A percentile compares a stretch with the other conserved stretches of the same genome.
Conservation (phyloP, 805 yeast genomes). For the Teunomyces stri region DNA sequence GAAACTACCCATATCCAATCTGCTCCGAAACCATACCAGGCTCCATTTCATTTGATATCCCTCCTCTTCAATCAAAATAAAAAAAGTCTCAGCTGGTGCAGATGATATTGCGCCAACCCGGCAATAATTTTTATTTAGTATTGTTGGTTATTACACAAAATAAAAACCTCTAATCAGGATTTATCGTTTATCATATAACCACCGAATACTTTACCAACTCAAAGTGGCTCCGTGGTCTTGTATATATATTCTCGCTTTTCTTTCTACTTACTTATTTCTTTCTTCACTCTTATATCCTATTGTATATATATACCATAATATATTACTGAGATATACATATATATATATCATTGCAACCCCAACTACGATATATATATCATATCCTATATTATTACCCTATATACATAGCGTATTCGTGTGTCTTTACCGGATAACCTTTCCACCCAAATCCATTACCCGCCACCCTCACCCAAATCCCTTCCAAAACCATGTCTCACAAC, state of each 20-base stretch:
- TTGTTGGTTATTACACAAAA: conserved; percentile 8
- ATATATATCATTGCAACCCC: not conserved
- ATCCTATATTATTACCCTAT: conserved; percentile 1
- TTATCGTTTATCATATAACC: conserved; percentile 8
- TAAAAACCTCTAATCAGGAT: conserved; percentile 9
- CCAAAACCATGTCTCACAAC: conserved; percentile 14
- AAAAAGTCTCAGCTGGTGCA: not conserved
- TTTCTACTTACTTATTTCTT: conserved; percentile 1
- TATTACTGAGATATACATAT: not conserved
- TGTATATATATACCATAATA: conserved; percentile 2
- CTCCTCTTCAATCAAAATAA: not conserved
- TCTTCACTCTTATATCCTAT: conserved; percentile 3
- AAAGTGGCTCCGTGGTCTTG: conserved; percentile 5
- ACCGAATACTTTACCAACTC: conserved; percentile 3
- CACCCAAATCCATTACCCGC: not conserved
- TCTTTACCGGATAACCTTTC: not conserved
- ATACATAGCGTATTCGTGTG: conserved; percentile 4
- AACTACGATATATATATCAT: conserved; percentile 1
- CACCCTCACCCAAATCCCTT: not conserved
- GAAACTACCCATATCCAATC: too few species aligned
- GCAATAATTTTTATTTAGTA: conserved; percentile 3
- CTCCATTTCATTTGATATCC: too few species aligned
- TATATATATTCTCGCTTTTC: conserved; percentile 4
- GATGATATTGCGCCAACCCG: conserved; percentile 4
- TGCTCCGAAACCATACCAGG: too few species aligned